Conservation (phyloP, 1,139 yeast genomes). For the Debaryomycetaceae sp. region DNA sequence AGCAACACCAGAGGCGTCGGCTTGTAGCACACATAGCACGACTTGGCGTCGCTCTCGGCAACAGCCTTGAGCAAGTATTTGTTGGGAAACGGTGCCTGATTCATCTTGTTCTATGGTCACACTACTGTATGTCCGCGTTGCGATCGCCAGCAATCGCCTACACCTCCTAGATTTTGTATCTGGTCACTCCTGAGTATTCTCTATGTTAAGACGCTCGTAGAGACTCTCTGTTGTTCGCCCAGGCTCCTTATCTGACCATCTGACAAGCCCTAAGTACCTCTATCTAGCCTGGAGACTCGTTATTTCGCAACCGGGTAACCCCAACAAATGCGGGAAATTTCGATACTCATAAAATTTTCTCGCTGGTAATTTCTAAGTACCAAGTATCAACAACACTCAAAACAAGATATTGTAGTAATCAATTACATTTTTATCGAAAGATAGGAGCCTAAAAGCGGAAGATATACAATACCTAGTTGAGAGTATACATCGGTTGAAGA, state of each 20-base stretch:
- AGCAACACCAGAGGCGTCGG: conserved; percentile 63
- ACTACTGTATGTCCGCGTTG: not conserved
- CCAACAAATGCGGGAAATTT: not conserved
- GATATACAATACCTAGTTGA: not conserved
- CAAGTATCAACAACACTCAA: not conserved
- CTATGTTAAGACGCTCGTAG: too few relatives aligned
- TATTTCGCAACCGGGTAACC: not conserved
- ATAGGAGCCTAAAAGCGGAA: not conserved
- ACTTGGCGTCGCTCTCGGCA: conserved; percentile 49
- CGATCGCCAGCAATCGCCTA: not conserved
- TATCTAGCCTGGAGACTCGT: not conserved
- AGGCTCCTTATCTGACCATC: not conserved
- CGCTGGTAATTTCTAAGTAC: not conserved
- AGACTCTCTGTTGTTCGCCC: not conserved
- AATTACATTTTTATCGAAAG: not conserved
- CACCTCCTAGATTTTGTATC: not conserved
- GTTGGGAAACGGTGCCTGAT: conserved; percentile 45
- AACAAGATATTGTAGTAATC: not conserved
- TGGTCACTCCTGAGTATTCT: not conserved
- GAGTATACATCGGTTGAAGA: not conserved
- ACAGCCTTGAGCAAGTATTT: conserved; percentile 55
- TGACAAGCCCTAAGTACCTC: not conserved
- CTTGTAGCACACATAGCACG: conserved; percentile 67
- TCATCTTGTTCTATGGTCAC: conserved; percentile 2
- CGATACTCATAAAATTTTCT: not conserved